phyloP scores from a whole-genome alignment of 2,329 filamentous ascomycete species.

The Colletotrichum zoysiae region DNA sequence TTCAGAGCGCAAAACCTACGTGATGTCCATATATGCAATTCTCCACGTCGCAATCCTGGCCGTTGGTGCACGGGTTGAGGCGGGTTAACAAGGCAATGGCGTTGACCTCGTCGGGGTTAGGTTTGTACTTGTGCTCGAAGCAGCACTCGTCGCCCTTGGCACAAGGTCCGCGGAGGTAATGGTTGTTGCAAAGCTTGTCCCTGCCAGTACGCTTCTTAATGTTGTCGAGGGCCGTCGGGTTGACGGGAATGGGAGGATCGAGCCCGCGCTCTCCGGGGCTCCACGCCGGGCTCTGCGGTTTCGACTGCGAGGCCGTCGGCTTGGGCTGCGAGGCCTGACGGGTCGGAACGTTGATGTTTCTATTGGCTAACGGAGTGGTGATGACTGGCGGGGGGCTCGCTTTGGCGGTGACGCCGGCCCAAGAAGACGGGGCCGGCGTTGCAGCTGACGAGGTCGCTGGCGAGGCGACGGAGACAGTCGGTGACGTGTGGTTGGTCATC shows the following conservation, averaged over 20 bases:
- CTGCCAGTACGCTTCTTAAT: slow-evolving; percentile 68
- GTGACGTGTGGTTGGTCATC: slow-evolving; percentile 39
- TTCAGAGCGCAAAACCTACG: slow-evolving; percentile 54
- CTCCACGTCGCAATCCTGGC: slow-evolving; percentile 68
- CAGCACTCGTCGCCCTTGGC: slow-evolving; percentile 65
- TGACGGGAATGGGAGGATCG: slow-evolving; percentile 64
- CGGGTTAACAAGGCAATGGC: slow-evolving; percentile 69
- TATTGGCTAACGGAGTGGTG: slow-evolving; percentile 56
- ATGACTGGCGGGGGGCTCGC: slow-evolving; percentile 59
- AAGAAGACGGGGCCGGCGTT: slow-evolving; percentile 48
- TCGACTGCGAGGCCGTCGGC: slow-evolving; percentile 24
- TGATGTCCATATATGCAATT: slow-evolving; percentile 75
- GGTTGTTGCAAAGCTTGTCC: slow-evolving; percentile 73
- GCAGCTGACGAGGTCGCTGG: slow-evolving; percentile 43
- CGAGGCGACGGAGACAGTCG: slow-evolving; percentile 46
- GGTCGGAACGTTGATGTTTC: slow-evolving; percentile 44
- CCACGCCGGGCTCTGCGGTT: slow-evolving; percentile 58
- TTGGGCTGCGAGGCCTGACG: slow-evolving; percentile 13
- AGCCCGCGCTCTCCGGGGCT: slow-evolving; percentile 66
- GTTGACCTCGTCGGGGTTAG: slow-evolving; percentile 65
- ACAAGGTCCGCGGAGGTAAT: slow-evolving; percentile 70
- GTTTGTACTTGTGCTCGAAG: slow-evolving; percentile 69
- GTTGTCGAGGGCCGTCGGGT: slow-evolving; percentile 60
- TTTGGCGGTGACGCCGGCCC: slow-evolving; percentile 57
- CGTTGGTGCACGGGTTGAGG: slow-evolving; percentile 68